These are phyloP conservation scores for Obelidium mucronatum DNA, from an alignment of 192 early-diverging fungal species.

Conservation along the genomic window DNA sequence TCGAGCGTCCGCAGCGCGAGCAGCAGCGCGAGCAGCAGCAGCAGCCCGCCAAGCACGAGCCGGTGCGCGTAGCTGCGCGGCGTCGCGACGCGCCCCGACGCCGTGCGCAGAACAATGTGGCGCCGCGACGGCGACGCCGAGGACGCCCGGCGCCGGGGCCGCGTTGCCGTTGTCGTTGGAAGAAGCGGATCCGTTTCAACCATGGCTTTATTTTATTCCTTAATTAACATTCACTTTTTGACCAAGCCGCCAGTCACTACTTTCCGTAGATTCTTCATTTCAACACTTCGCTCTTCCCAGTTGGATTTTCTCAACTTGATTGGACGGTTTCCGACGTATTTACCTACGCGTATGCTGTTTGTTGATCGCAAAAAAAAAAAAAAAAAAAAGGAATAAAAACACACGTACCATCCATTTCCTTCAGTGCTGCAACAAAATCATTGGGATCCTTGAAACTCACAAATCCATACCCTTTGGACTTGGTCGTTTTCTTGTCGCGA, in stretches of 20 bases:
- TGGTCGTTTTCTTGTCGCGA: conserved; percentile 81
- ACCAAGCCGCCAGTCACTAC: conserved; percentile 26
- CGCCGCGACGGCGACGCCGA: no score
- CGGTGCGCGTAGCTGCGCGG: no score
- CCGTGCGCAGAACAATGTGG: no score
- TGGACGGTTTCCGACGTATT: conserved; percentile 94
- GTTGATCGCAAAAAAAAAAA: conserved; percentile 4
- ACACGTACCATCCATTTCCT: conserved; percentile 88
- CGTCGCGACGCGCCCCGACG: no score
- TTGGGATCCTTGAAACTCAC: conserved; percentile 89
- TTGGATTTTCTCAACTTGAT: conserved; percentile 93
- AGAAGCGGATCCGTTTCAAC: no score
- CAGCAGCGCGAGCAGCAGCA: no score
- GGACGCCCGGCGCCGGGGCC: no score
- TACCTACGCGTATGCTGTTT: conserved; percentile 66
- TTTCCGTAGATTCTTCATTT: conserved; percentile 61
- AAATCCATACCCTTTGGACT: conserved; percentile 94
- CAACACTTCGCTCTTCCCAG: conserved; percentile 90
- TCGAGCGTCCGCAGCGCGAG: no score
- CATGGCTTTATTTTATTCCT: no score
- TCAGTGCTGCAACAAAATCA: conserved; percentile 92
- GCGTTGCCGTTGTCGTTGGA: no score
- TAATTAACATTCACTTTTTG: conserved; percentile 15
- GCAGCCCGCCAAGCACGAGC: no score
- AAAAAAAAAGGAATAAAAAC: neutral